Percentiles rank a stretch among this genome's conserved stretches.
phyloP scores from a whole-genome alignment of 345 rosid genomes.

The Fremontodendron californicum region DNA sequence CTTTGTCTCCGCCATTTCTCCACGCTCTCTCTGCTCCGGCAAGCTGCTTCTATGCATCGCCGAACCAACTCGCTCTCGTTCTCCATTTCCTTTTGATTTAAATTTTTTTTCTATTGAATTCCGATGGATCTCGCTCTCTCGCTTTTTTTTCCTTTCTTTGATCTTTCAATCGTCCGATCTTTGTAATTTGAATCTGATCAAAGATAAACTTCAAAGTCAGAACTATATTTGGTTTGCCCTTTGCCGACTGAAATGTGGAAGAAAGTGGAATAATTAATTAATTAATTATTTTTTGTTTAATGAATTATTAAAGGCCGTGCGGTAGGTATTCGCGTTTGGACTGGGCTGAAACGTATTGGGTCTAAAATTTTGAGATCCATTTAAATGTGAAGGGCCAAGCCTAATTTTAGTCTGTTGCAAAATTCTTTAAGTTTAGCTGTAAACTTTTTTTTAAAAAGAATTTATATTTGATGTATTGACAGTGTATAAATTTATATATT shows the following conservation, averaged over 20 bases:
- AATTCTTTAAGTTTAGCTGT: not conserved
- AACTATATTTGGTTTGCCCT: not conserved
- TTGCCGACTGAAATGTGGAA: not conserved
- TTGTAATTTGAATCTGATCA: not conserved
- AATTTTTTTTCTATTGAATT: not conserved
- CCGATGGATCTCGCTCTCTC: not conserved
- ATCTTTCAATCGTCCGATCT: not conserved
- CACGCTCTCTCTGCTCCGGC: constrained; percentile 54
- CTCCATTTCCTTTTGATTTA: constrained; percentile 21
- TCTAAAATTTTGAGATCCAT: not conserved
- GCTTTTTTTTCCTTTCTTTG: not conserved
- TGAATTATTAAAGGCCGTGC: not conserved
- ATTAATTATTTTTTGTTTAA: not conserved
- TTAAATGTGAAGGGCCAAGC: no score
- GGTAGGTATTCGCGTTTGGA: not conserved
- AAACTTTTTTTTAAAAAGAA: no score
- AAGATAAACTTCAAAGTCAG: not conserved
- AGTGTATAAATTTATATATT: no score
- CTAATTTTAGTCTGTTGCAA: no score
- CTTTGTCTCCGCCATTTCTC: constrained; percentile 77
- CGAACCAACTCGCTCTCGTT: constrained; percentile 48
- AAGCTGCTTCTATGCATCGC: constrained; percentile 71
- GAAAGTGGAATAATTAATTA: not conserved
- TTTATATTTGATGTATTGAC: no score
- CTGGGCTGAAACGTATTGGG: not conserved